Base-by-base conservation (phyloP, 2,329 filamentous ascomycete species). In the Pezicula radicicola region DNA sequence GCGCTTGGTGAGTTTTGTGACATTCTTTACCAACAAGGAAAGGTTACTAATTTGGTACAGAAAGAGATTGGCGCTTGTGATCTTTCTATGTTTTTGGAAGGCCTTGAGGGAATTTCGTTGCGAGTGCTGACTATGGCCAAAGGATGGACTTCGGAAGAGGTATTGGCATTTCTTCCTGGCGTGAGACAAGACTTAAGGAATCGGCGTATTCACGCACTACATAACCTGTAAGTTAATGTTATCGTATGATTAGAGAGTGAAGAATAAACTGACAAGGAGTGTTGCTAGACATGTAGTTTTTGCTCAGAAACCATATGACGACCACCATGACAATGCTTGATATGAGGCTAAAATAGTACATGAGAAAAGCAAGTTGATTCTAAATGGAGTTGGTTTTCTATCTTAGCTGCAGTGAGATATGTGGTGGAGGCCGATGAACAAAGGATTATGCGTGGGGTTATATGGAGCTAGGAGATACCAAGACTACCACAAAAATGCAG, bases 91-190 rank as follows among this genome's bases (percentile, higher is more conserved):
- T 68, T 2, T 21, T 41, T 52, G 39, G 39, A 52, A 45, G 50
- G 50, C 6, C 50, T 52, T 7, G 67, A 68, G 46, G 64, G 63
- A 0, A 33, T 69, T 1, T 64, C 65, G 1, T 54, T 68, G 43
- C 65, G 60, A 0, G 53, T 63, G 12, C 61, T 70, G 6, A 68
- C 67, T 2, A 58, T 61, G 25, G 55, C 58, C 2, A 43, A 61
- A 3, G 55, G 58, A 3, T 69, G 66, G 65, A 50, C 58, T 2
- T 45, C 51, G 3, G 47, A 57, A 4, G 63, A 68, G 52, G 54
- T 64, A 1, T 27, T 62, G 6, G 52, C 60, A 2, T 63, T 67
- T 19, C 57, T 68, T 18, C 47, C 48, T 1, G 33, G 55, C 3
- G 54, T 66, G 0, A 49, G 65, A 10, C 62, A 61, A 44, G 65